Evolutionary conservation across 805 yeast genomes (phyloP).

Genomic region (Soucietia sequanensis): DNA sequence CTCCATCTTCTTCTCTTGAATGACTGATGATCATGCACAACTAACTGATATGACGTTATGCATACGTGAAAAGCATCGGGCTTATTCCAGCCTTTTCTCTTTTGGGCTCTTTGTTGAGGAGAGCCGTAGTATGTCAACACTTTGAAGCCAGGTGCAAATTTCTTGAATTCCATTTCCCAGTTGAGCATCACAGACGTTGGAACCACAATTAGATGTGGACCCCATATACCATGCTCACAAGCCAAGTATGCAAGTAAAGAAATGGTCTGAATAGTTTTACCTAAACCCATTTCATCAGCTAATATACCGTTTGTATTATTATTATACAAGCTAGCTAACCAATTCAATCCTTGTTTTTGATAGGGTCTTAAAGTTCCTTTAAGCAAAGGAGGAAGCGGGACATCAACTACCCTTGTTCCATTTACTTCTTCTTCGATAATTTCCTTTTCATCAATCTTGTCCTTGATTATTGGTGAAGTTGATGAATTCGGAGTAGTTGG

Average conservation of each 20-base stretch:
- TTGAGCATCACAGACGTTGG: slow-evolving; percentile 97
- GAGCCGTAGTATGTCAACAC: slow-evolving; percentile 94
- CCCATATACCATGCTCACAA: slow-evolving; percentile 93
- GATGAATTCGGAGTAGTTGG: slow-evolving; percentile 30
- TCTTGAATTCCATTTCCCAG: slow-evolving; percentile 99
- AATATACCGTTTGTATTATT: slow-evolving; percentile 93
- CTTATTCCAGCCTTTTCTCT: slow-evolving; percentile 96
- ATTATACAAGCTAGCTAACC: slow-evolving; percentile 93
- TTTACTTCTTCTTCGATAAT: slow-evolving; percentile 33
- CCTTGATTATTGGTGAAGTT: slow-evolving; percentile 3
- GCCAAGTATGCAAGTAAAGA: slow-evolving; percentile 84
- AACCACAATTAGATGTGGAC: slow-evolving; percentile 94
- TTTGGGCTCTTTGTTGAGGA: slow-evolving; percentile 94
- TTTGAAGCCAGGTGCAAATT: slow-evolving; percentile 97
- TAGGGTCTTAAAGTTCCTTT: slow-evolving; percentile 85
- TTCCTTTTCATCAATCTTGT: slow-evolving; percentile 12
- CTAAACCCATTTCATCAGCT: slow-evolving; percentile 99
- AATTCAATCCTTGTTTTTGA: slow-evolving; percentile 94
- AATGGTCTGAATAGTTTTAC: slow-evolving; percentile 95
- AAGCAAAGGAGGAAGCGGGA: slow-evolving; percentile 72
- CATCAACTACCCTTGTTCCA: slow-evolving; percentile 52
- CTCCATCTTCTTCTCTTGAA: slow-evolving; percentile 92
- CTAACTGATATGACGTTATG: slow-evolving; percentile 94
- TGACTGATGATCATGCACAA: slow-evolving; percentile 95
- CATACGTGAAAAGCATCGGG: slow-evolving; percentile 96